Conservation (phyloP, 75 land plant genomes). For the Selaginella tamariscina region DNA sequence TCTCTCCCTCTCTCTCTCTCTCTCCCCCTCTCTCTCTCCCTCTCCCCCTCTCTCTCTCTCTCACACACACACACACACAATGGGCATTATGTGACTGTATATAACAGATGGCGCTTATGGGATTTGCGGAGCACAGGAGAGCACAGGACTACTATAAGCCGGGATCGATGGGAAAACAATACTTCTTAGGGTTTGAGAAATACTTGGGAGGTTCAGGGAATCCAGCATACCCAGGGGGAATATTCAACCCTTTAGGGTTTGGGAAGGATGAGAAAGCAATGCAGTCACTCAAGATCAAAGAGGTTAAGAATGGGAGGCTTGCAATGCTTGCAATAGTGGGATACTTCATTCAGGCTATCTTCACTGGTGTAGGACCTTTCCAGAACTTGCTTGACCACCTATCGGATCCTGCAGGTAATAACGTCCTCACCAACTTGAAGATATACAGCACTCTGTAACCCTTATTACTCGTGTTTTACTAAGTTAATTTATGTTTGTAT, state of each 20-base stretch:
- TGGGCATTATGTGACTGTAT: too few relatives aligned
- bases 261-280: constrained; percentile 83
- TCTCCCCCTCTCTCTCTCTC: too few relatives aligned
- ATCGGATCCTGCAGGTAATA: constrained; percentile 85
- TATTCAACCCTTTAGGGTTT: constrained; percentile 84
- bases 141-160: constrained; percentile 77
- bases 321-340: constrained; percentile 95
- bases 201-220: constrained; percentile 72
- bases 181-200: constrained; percentile 88
- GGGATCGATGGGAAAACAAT: constrained; percentile 88
- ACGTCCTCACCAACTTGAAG: constrained; percentile 80
- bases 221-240: constrained; percentile 88
- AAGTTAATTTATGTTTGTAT: too few relatives aligned
- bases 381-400: constrained; percentile 86
- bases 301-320: constrained; percentile 88
- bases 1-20: too few relatives aligned
- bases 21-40: too few relatives aligned
- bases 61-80: too few relatives aligned
- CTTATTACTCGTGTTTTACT: not conserved
- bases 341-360: constrained; percentile 56
- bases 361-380: constrained; percentile 81
- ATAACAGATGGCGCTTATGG: constrained; percentile 90
- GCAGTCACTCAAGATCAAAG: constrained; percentile 82
- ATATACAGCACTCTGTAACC: constrained; percentile 31
- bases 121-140: constrained; percentile 87